Evolutionary conservation across 352 stramenopile species (phyloP), one percentile per base, ranked within the genome.

Genomic region (Globisporangium heterothallicum): DNA sequence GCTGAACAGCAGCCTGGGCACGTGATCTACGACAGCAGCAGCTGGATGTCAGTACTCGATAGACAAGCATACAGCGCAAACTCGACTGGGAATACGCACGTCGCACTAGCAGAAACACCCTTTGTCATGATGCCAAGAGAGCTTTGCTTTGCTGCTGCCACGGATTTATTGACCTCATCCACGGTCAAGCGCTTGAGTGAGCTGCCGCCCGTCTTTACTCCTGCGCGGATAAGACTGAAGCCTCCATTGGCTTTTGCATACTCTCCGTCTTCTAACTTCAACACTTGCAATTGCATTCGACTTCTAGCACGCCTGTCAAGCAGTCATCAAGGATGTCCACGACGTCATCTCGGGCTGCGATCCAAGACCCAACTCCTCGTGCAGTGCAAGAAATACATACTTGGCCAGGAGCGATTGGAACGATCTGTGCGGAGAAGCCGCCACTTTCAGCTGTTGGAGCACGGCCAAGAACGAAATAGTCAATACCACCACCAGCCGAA

Each of bases 171-270:
- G 8, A 48, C 30, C 46, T 54, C 58, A n/a, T 59, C 58, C 8
- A 68, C 61, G 6, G 51, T 55, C 35, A 64, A 74, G 13, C 72
- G 67, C 56, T 74, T 72, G 25, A 84, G 30, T 29, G 72, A 58
- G 29, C 74, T 79, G 6, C 70, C 72, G 38, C 59, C 63, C 25
- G 59, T 67, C 50, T 76, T 80, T 13, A 78, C 63, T 24, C 68
- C 76, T 1, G 76, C 67, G 4, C 80, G 75, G 10, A 88, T 62
- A 48, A 92, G 74, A 58, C 72, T 84, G 49, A 87, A 89, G 16
- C 80, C 80, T 44, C 75, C 78, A 36, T 80, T 82, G 0, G 66
- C 74, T 49, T 88, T 92, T n/a, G 72, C 54, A 55, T 89, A 92
- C 56, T 84, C 74, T 16, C 80, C 76, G 27, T 86, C 80, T 44